Percentiles rank a stretch among this genome's conserved stretches.
Evolutionary conservation across 2,329 filamentous ascomycete species (phyloP).

Genomic region (Aspergillus viridinutans): DNA sequence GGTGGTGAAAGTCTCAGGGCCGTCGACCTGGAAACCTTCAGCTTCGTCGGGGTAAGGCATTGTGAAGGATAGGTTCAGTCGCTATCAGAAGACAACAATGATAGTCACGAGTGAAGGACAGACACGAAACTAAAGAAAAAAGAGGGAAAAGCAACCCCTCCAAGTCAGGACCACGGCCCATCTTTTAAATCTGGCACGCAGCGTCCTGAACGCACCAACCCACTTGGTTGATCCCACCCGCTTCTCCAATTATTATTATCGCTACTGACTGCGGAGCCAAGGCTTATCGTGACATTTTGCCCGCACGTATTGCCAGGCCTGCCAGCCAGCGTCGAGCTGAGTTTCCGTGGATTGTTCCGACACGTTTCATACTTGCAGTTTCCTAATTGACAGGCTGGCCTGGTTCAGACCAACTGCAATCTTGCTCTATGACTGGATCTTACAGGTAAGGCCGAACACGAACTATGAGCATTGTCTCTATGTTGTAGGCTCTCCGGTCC

Average conservation of each 20-base stretch:
- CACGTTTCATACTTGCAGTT: neutral
- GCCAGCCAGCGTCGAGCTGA: neutral
- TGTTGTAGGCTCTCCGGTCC: neutral
- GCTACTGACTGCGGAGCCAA: neutral
- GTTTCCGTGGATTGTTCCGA: neutral
- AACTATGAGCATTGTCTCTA: neutral
- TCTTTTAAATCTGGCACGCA: neutral
- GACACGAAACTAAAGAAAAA: neutral
- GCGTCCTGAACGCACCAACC: neutral
- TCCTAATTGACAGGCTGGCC: too few relatives aligned
- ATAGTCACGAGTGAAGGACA: neutral
- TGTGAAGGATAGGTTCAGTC: conserved; percentile 3
- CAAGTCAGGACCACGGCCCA: neutral
- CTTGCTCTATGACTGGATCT: neutral
- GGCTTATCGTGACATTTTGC: neutral
- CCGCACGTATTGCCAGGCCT: neutral
- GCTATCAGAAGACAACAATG: neutral
- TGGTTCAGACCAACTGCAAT: neutral
- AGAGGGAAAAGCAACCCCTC: neutral
- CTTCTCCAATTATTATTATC: neutral
- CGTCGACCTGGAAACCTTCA: conserved; percentile 50
- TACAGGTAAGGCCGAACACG: neutral
- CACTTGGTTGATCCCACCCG: conserved; percentile 1
- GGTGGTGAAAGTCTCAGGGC: conserved; percentile 61
- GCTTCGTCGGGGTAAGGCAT: conserved; percentile 47